These are phyloP conservation scores for Wickerhamiella qilinensis DNA, from an alignment of 805 yeast genomes.

Conservation along the genomic window DNA sequence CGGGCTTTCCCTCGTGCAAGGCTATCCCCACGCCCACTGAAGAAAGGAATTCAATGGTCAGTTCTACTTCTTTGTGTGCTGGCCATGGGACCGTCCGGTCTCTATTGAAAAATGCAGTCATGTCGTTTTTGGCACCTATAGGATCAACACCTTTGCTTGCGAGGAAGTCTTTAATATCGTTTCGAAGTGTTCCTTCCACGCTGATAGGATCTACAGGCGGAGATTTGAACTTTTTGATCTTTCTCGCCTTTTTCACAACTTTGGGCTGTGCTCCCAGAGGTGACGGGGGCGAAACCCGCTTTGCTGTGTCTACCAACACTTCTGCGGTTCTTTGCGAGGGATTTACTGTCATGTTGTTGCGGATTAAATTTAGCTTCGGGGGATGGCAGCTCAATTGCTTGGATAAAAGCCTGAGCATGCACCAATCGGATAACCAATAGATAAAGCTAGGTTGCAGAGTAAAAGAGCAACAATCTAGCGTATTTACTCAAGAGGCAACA, in stretches of 20 bases:
- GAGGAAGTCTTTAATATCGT: slow-evolving; percentile 52
- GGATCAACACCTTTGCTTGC: slow-evolving; percentile 25
- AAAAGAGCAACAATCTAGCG: too few species aligned
- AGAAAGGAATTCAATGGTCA: slow-evolving; percentile 39
- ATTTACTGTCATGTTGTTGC: too few species aligned
- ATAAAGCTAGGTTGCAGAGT: too few species aligned
- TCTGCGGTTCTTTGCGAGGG: too few species aligned
- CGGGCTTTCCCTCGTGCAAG: slow-evolving; percentile 51
- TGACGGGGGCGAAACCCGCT: neutral
- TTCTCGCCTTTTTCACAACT: neutral
- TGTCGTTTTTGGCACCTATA: slow-evolving; percentile 45
- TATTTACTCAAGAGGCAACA: too few species aligned
- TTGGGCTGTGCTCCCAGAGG: neutral
- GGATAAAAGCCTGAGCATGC: too few species aligned
- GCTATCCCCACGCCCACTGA: slow-evolving; percentile 87
- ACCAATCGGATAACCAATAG: too few species aligned
- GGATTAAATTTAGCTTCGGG: too few species aligned
- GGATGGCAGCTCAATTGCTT: too few species aligned
- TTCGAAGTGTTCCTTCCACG: slow-evolving; percentile 61
- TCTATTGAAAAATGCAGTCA: slow-evolving; percentile 41
- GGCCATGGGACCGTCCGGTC: slow-evolving; percentile 24
- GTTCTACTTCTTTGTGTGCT: slow-evolving; percentile 46
- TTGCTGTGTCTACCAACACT: neutral
- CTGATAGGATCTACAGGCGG: slow-evolving; percentile 60
- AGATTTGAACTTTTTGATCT: slow-evolving; percentile 33